Evolutionary conservation across 2,329 filamentous ascomycete species (phyloP).

Genomic region (Pseudocercospora pini-densiflorae): DNA sequence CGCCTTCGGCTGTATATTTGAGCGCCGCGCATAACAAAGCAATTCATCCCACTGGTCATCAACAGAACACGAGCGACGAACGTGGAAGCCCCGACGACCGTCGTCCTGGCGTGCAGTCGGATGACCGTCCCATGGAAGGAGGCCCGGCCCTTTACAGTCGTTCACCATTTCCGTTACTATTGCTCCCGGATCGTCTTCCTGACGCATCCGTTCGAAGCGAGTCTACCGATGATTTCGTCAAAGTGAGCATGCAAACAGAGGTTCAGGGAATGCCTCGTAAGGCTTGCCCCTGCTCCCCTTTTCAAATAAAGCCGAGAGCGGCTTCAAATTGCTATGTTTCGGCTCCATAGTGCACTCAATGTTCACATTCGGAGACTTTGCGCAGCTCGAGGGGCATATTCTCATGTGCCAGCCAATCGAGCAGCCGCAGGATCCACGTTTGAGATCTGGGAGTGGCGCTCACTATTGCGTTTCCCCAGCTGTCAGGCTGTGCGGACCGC

Average conservation of each 20-base stretch:
- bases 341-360: not conserved
- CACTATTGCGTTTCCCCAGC: conserved; percentile 1
- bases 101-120: conserved; percentile 1
- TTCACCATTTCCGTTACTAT: not conserved
- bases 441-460: conserved; percentile 8
- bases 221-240: not conserved
- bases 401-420: not conserved
- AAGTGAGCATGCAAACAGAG: not conserved
- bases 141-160: conserved; percentile 2
- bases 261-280: not conserved
- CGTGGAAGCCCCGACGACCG: conserved; percentile 11
- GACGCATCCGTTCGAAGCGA: conserved; percentile 6
- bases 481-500: conserved; percentile 6
- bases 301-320: not conserved
- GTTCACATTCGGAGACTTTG: not conserved
- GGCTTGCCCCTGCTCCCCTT: not conserved
- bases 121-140: not conserved
- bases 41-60: conserved; percentile 1
- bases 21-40: conserved; percentile 5
- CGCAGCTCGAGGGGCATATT: not conserved
- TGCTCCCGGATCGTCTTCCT: conserved; percentile 4
- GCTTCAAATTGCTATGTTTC: not conserved
- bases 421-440: not conserved
- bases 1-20: conserved; percentile 1
- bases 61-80: conserved; percentile 1